These are phyloP conservation scores for Parathielavia hyrcaniae DNA, from an alignment of 495 filamentous ascomycete species.

Conservation along the genomic window DNA sequence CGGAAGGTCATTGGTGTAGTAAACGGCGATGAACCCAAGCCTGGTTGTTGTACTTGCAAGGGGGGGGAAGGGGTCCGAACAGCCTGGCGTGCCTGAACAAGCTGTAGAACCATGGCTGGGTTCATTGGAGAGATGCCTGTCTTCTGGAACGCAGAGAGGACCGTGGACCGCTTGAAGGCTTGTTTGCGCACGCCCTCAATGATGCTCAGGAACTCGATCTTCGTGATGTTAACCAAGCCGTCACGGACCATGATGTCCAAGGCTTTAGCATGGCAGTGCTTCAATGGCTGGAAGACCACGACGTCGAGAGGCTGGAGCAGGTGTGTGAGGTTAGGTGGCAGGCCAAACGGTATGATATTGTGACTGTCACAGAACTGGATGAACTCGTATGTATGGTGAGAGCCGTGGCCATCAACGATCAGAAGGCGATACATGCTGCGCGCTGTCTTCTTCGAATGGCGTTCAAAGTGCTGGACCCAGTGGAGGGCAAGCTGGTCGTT, in stretches of 20 bases:
- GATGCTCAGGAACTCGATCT: not conserved
- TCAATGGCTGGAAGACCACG: conserved; percentile 1
- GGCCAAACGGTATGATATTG: not conserved
- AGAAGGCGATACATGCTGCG: not conserved
- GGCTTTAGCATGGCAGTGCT: not conserved
- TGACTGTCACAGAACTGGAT: not conserved
- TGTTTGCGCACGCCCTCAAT: not conserved
- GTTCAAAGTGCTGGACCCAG: not conserved
- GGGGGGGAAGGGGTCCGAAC: not conserved
- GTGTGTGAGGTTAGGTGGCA: not conserved
- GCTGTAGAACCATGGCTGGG: not conserved
- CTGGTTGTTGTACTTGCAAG: not conserved
- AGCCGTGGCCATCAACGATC: not conserved
- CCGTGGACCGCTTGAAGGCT: not conserved
- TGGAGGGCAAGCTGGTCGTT: not conserved
- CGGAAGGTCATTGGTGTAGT: not conserved
- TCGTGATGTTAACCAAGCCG: conserved; percentile 1
- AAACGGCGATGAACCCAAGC: not conserved
- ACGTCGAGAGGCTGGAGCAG: not conserved
- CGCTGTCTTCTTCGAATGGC: not conserved
- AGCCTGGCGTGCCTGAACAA: not conserved
- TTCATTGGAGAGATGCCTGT: not conserved
- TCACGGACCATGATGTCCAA: not conserved
- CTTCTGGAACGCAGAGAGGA: not conserved
- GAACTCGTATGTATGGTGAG: not conserved